Base-by-base conservation (phyloP, 2,329 filamentous ascomycete species). In the Alternaria rosae region DNA sequence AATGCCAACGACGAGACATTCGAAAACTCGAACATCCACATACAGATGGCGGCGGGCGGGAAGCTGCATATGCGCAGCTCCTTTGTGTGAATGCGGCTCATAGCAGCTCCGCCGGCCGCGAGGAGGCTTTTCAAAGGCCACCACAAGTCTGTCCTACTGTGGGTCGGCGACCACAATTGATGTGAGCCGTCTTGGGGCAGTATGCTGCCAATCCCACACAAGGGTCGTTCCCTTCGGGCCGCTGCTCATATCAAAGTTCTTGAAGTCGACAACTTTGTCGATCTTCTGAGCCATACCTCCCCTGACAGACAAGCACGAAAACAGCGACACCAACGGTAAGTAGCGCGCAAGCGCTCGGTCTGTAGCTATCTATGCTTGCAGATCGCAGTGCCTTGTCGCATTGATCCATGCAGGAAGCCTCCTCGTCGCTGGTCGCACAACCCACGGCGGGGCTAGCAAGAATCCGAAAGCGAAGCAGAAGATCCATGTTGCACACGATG, bases 391-490 rank as follows among this genome's bases (percentile, higher is more conserved):
- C 32, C 17, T 17, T 7, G 23, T 42, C 12, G 17, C 23, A 15
- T 38, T 58, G 44, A 51, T 45, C 25, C 17, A 51, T 53, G 35
- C 28, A 47, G 26, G 44, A 50, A 45, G 13, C 41, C 21, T 54
- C 28, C n/a, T 44, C 30, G 54, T 63, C 23, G 48, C 28, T 20
- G 35, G 61, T 64, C 53, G 25, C 30, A 61, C 57, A 23, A 25
- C 54, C 9, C 15, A 45, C 26, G 43, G 20, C 44, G 51, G 44
- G 45, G 52, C 41, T 30, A 38, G 51, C 54, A 38, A 21, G 25
- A 26, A 61, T 54, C 57, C 64, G 61, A 32, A 43, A 28, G 47
- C 21, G 44, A 54, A 62, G 41, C 59, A 52, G 32, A 64, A n/a
- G 41, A 21, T 28, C 48, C 20, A 25, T 42, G 50, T 30, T 45